Percentiles rank a stretch among this genome's conserved stretches.
phyloP scores from a whole-genome alignment of 257 asterid genomes.

The Thymus mandschuricus region DNA sequence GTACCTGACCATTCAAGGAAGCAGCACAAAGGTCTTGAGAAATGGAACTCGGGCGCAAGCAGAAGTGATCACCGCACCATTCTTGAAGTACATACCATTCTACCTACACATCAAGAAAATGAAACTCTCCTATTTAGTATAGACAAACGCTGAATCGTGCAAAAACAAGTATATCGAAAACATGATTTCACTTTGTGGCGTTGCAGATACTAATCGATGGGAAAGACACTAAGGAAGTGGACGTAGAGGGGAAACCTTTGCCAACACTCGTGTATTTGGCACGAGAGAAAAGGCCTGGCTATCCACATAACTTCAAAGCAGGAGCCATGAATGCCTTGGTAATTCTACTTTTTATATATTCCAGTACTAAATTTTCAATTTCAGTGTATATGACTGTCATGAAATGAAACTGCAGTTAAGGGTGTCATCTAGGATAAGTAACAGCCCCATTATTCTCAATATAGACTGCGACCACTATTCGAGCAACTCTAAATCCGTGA shows the following conservation, averaged over 20 bases:
- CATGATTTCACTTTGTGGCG: too few relatives aligned
- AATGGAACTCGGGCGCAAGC: slow-evolving; percentile 9
- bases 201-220: slow-evolving; percentile 12
- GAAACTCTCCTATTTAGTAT: too few relatives aligned
- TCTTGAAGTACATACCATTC: not conserved
- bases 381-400: too few relatives aligned
- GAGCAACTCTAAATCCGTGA: slow-evolving; percentile 11
- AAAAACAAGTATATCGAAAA: too few relatives aligned
- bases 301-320: slow-evolving; percentile 25
- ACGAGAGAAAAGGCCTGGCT: slow-evolving; percentile 16
- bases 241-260: slow-evolving; percentile 13
- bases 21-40: slow-evolving; percentile 8
- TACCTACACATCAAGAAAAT: not conserved
- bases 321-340: slow-evolving; percentile 30
- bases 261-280: slow-evolving; percentile 25
- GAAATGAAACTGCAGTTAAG: slow-evolving; percentile 18
- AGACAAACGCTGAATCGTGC: too few relatives aligned
- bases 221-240: not conserved
- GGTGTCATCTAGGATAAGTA: slow-evolving; percentile 24
- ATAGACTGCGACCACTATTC: slow-evolving; percentile 24
- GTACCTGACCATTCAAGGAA: slow-evolving; percentile 9
- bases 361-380: not conserved
- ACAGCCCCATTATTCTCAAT: slow-evolving; percentile 17
- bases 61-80: slow-evolving; percentile 10
- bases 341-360: not conserved